phyloP scores from a whole-genome alignment of 805 yeast species.

The Candida vaughaniae region DNA sequence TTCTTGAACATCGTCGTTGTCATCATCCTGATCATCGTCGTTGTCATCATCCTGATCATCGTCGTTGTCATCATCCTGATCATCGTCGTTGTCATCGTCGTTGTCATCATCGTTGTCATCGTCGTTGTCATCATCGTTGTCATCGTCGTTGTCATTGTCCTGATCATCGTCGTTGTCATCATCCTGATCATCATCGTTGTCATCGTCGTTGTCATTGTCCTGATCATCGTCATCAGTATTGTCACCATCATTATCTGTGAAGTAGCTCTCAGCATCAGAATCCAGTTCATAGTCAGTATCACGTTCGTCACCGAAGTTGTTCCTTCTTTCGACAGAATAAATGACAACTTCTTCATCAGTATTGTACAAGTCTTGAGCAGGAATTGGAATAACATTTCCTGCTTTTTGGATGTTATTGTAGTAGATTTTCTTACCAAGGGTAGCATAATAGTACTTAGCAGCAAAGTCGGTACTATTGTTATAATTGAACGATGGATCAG shows the following conservation, averaged over 20 bases:
- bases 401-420: slow-evolving; percentile 1
- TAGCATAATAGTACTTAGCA: slow-evolving; percentile 5
- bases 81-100: not conserved
- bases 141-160: slow-evolving; percentile 1
- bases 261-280: not conserved
- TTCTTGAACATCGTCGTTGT: not conserved
- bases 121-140: slow-evolving; percentile 1
- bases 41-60: not conserved
- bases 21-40: not conserved
- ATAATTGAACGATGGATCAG: not conserved
- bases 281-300: slow-evolving; percentile 1
- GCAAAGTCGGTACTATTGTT: not conserved
- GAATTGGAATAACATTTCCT: slow-evolving; percentile 5
- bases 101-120: slow-evolving; percentile 1
- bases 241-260: slow-evolving; percentile 1
- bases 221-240: slow-evolving; percentile 1
- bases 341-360: slow-evolving; percentile 1
- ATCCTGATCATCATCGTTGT: slow-evolving; percentile 1
- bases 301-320: not conserved
- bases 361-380: slow-evolving; percentile 4
- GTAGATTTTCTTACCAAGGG: slow-evolving; percentile 1
- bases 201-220: not conserved
- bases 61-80: not conserved
- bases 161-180: not conserved
- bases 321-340: slow-evolving; percentile 4